These are phyloP conservation scores for Fusarium odoratissimum DNA, from an alignment of 2,329 filamentous ascomycete species.

Conservation along the genomic window DNA sequence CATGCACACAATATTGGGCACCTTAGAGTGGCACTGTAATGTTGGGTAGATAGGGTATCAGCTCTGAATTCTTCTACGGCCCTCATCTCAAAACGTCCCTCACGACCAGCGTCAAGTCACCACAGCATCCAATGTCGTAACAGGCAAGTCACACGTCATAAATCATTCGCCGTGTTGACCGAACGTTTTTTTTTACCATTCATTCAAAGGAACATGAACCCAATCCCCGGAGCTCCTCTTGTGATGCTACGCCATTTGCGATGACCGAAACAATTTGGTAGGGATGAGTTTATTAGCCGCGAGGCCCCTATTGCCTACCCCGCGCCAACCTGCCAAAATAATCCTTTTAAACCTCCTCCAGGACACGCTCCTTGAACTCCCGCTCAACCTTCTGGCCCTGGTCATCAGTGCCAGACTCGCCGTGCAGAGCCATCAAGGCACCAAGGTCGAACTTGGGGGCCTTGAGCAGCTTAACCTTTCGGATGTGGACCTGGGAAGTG, in stretches of 20 bases:
- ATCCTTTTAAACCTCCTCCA: constrained; percentile 86
- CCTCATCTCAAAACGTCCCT: constrained; percentile 23
- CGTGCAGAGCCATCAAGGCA: constrained; percentile 94
- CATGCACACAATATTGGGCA: neutral
- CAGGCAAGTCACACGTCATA: constrained; percentile 29
- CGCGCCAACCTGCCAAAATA: constrained; percentile 47
- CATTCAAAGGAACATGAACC: constrained; percentile 54
- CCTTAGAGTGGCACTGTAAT: neutral
- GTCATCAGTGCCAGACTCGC: constrained; percentile 96
- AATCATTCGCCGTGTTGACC: constrained; percentile 43
- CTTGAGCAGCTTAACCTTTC: constrained; percentile 99
- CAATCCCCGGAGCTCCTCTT: constrained; percentile 55
- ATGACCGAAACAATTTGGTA: constrained; percentile 57
- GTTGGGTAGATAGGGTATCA: constrained; percentile 20
- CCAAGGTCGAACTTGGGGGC: constrained; percentile 98
- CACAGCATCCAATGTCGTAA: constrained; percentile 28
- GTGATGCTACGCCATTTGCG: constrained; percentile 58
- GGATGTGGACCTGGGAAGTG: constrained; percentile 88
- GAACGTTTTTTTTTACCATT: constrained; percentile 51
- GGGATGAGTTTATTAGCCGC: constrained; percentile 50
- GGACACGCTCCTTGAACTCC: constrained; percentile 98
- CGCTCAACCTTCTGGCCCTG: constrained; percentile 98
- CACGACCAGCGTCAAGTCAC: constrained; percentile 24
- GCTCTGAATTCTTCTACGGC: constrained; percentile 26
- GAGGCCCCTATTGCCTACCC: constrained; percentile 49